Percentiles rank a stretch among this genome's conserved stretches.
Evolutionary conservation across 192 early-diverging fungal genomes (phyloP).

Genomic region (Coemansia sp.): DNA sequence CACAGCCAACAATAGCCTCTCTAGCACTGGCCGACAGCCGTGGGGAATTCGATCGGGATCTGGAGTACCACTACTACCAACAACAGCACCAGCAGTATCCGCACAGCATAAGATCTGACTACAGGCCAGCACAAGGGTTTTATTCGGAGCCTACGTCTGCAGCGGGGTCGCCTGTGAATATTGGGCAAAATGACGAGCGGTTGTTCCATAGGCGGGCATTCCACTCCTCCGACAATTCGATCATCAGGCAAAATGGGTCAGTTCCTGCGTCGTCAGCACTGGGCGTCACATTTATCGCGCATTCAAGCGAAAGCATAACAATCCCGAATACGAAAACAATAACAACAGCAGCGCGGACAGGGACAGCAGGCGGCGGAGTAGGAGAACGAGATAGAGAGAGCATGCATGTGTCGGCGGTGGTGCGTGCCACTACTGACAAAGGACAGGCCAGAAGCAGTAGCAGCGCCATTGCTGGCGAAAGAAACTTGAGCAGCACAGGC

Average conservation of each 20-base stretch:
- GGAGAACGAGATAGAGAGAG: not conserved
- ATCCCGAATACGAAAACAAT: slow-evolving; percentile 10
- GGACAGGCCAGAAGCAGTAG: slow-evolving; percentile 5
- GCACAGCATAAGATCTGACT: slow-evolving; percentile 25
- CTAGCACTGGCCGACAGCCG: slow-evolving; percentile 48
- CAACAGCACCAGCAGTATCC: slow-evolving; percentile 14
- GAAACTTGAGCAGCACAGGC: slow-evolving; percentile 18
- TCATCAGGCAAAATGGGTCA: slow-evolving; percentile 8
- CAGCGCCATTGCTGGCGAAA: slow-evolving; percentile 7
- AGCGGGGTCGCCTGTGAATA: slow-evolving; percentile 33
- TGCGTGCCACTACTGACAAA: not conserved
- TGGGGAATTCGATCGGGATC: slow-evolving; percentile 39
- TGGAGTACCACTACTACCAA: slow-evolving; percentile 33
- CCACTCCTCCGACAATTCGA: slow-evolving; percentile 25
- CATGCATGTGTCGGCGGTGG: not conserved
- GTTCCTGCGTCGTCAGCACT: slow-evolving; percentile 28
- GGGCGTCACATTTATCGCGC: slow-evolving; percentile 37
- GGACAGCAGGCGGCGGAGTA: not conserved
- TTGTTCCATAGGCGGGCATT: slow-evolving; percentile 4
- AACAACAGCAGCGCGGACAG: slow-evolving; percentile 10
- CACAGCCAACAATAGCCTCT: slow-evolving; percentile 42
- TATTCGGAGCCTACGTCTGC: slow-evolving; percentile 42
- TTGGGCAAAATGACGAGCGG: slow-evolving; percentile 9
- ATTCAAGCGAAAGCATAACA: slow-evolving; percentile 15
- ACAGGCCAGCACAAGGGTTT: slow-evolving; percentile 28